Conservation (phyloP, 2,329 filamentous ascomycete species). For the Rutstroemia sp. region DNA sequence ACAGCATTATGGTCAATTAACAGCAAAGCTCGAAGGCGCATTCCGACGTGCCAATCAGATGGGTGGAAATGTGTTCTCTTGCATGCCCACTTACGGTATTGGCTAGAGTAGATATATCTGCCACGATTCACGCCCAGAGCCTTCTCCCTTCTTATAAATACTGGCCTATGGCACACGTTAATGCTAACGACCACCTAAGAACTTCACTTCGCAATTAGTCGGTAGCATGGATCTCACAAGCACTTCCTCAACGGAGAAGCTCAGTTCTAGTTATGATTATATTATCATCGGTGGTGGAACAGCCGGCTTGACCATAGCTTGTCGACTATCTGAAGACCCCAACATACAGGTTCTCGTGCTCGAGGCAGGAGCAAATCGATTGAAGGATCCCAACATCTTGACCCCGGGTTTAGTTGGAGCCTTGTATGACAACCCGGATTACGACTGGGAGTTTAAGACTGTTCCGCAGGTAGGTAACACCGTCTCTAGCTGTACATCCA, state of each 20-base stretch:
- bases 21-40: no score
- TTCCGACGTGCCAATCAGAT: no score
- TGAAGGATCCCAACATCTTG: slow-evolving; percentile 30
- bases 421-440: slow-evolving; percentile 26
- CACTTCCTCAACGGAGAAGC: background rate
- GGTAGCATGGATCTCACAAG: no score
- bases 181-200: no score
- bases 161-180: no score
- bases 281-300: slow-evolving; percentile 37
- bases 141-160: no score
- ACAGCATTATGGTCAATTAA: no score
- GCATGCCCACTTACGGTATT: no score
- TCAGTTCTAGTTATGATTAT: slow-evolving; percentile 27
- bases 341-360: slow-evolving; percentile 32
- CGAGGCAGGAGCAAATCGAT: slow-evolving; percentile 32
- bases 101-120: no score
- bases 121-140: no score
- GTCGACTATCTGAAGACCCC: slow-evolving; percentile 32
- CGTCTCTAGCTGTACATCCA: slow-evolving; percentile 4
- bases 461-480: slow-evolving; percentile 30
- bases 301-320: slow-evolving; percentile 34
- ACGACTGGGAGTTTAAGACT: slow-evolving; percentile 36
- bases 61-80: no score
- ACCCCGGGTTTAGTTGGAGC: slow-evolving; percentile 20
- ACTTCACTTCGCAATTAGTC: no score